These are phyloP conservation scores for Amaranthus cruentus DNA, from an alignment of 148 eudicot genomes.

Conservation along the genomic window DNA sequence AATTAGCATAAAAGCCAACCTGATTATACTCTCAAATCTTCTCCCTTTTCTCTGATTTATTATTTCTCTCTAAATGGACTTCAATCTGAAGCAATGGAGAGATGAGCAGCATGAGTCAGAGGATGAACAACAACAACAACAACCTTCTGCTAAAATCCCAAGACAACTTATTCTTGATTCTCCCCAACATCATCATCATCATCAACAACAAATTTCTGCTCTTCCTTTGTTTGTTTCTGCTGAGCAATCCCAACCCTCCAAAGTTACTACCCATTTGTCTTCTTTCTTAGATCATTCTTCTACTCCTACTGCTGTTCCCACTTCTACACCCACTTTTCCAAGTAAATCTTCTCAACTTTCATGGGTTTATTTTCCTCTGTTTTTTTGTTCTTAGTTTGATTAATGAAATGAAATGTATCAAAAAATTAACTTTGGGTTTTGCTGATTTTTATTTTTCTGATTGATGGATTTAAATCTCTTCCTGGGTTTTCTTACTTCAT, in stretches of 20 bases:
- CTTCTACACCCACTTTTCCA: constrained; percentile 26
- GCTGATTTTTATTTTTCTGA: background rate
- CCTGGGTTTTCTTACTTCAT: too few relatives aligned
- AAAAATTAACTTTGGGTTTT: too few relatives aligned
- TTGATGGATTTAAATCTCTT: background rate
- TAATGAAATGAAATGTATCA: too few relatives aligned
- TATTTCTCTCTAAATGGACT: constrained; percentile 45
- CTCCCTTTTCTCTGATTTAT: constrained; percentile 13
- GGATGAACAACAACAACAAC: constrained; percentile 30
- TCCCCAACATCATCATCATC: constrained; percentile 24
- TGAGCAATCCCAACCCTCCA: constrained; percentile 24
- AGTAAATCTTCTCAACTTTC: constrained; percentile 30
- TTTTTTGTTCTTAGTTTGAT: background rate
- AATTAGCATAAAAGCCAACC: constrained; percentile 19
- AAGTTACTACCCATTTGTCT: constrained; percentile 31
- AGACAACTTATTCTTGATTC: constrained; percentile 29
- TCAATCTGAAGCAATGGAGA: constrained; percentile 80
- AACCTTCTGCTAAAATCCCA: constrained; percentile 46
- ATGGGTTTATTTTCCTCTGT: background rate
- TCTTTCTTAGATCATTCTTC: constrained; percentile 32
- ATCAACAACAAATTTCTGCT: constrained; percentile 29
- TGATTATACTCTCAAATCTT: constrained; percentile 8
- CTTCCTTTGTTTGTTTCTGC: constrained; percentile 65
- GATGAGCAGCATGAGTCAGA: constrained; percentile 50
- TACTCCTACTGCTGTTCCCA: constrained; percentile 27